phyloP scores from a whole-genome alignment of 768 basidiomycete genomes.

The Lactarius tabidus region DNA sequence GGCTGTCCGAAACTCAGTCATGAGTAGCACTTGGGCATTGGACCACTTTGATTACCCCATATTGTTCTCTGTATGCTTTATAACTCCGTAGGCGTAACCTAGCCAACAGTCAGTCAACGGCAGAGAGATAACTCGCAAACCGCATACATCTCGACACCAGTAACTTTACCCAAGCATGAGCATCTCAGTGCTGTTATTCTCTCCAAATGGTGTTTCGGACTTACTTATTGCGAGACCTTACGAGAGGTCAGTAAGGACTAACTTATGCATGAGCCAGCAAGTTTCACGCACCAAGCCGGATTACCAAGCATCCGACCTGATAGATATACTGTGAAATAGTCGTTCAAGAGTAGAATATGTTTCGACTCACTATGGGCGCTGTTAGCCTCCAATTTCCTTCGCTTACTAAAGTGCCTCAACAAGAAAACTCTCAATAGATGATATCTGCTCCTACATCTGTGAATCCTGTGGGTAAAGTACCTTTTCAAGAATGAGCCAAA shows the following conservation, averaged over 20 bases:
- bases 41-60: neutral
- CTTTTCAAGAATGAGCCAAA: neutral
- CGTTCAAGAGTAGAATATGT: neutral
- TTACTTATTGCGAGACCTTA: slow-evolving; percentile 6
- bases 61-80: neutral
- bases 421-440: neutral
- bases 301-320: neutral
- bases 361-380: slow-evolving; percentile 4
- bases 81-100: slow-evolving; percentile 9
- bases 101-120: neutral
- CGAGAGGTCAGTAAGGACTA: neutral
- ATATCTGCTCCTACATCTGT: slow-evolving; percentile 9
- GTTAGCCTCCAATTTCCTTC: slow-evolving; percentile 19
- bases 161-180: neutral
- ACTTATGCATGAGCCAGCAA: neutral
- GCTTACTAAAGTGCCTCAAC: slow-evolving; percentile 14
- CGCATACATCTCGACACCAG: slow-evolving; percentile 6
- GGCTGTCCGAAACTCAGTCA: neutral
- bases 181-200: neutral
- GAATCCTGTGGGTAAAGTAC: slow-evolving; percentile 17
- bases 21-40: neutral
- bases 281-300: slow-evolving; percentile 4
- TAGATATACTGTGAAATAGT: neutral
- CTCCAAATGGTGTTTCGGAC: neutral
- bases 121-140: neutral